Conservation (phyloP, 306 rosid genomes). For the Canavalia ensiformis region DNA sequence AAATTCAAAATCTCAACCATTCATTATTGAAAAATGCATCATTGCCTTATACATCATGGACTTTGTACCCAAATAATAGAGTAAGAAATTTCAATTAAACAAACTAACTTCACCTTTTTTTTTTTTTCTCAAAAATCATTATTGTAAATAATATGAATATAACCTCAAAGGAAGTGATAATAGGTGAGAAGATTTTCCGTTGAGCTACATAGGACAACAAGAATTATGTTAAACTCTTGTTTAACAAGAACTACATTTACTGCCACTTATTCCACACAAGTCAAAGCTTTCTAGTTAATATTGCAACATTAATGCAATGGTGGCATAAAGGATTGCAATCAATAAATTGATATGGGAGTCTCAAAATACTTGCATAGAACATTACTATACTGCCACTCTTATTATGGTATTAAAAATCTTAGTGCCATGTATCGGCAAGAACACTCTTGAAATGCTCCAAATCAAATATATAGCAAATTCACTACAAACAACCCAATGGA, state of each 20-base stretch:
- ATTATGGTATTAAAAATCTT: background rate
- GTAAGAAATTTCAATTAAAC: no score
- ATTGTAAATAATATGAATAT: no score
- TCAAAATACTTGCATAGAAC: background rate
- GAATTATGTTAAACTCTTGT: conserved; percentile 45
- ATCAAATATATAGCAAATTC: conserved; percentile 95
- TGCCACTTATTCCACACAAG: background rate
- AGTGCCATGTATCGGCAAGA: conserved; percentile 52
- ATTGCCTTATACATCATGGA: no score
- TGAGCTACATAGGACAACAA: conserved; percentile 65
- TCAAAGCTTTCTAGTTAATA: background rate
- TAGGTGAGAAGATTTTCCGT: conserved; percentile 56
- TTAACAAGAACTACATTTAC: conserved; percentile 5
- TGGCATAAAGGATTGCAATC: background rate
- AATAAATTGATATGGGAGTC: background rate
- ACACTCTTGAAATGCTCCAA: conserved; percentile 92
- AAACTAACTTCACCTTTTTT: no score
- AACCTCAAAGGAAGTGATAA: no score
- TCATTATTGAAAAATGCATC: no score
- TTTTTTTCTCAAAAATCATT: no score
- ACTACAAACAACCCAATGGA: conserved; percentile 64
- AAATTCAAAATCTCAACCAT: no score
- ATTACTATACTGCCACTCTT: background rate
- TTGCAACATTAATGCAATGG: background rate
- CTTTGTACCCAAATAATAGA: no score